These are phyloP conservation scores for Arctium minus DNA, from an alignment of 129 eudicot genomes.

Conservation along the genomic window DNA sequence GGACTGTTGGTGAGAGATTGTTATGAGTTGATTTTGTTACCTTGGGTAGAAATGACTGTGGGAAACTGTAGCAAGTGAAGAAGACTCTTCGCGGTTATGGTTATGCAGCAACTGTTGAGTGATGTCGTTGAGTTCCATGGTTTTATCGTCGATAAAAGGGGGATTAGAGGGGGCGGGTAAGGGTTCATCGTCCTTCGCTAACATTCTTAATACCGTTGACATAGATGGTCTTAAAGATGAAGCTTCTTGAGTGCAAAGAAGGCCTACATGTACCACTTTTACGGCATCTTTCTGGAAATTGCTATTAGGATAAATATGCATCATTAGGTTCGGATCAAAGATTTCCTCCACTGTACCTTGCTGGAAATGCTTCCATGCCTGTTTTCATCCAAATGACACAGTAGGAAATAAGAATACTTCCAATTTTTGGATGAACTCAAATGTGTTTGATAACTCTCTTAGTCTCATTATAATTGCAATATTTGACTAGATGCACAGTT, in stretches of 20 bases:
- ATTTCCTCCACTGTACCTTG: conserved; percentile 54
- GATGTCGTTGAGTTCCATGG: conserved; percentile 51
- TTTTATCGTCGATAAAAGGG: conserved; percentile 67
- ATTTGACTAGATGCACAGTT: not conserved
- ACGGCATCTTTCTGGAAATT: conserved; percentile 29
- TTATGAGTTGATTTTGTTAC: conserved; percentile 12
- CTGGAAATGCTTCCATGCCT: conserved; percentile 88
- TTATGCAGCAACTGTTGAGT: conserved; percentile 26
- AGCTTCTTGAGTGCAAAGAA: conserved; percentile 77
- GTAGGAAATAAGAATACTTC: not conserved
- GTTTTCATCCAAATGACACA: conserved; percentile 11
- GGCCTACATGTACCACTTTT: conserved; percentile 70
- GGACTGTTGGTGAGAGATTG: not conserved
- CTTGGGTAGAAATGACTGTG: conserved; percentile 60
- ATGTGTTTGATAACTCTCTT: not conserved
- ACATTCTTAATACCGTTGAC: conserved; percentile 57
- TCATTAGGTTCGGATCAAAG: conserved; percentile 62
- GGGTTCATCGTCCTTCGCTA: conserved; percentile 47
- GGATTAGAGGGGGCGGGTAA: conserved; percentile 70
- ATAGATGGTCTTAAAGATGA: conserved; percentile 65
- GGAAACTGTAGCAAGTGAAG: conserved; percentile 59
- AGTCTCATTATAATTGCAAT: not conserved
- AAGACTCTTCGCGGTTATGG: conserved; percentile 14
- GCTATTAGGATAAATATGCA: conserved; percentile 29
- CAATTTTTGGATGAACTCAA: not conserved